A percentile compares a stretch with the other conserved stretches of the same genome.
These are phyloP conservation scores for Plasmodium inui DNA, from an alignment of 169 alveolate genomes.

Conservation along the genomic window DNA sequence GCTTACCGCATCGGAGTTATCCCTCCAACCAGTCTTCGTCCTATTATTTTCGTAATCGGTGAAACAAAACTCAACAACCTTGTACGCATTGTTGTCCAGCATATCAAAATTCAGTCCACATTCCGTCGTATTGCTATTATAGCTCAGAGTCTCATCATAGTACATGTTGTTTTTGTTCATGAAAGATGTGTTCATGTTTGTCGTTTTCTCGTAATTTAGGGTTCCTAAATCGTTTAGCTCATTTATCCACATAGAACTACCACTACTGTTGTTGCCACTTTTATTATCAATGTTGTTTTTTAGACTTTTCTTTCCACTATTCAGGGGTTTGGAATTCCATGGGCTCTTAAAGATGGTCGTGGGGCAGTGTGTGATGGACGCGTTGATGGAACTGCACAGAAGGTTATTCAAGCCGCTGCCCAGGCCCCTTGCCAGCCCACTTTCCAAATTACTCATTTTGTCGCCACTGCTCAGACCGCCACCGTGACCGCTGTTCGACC, in stretches of 20 bases:
- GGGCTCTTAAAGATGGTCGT: slow-evolving; percentile 20
- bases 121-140: slow-evolving; percentile 57
- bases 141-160: slow-evolving; percentile 53
- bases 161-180: slow-evolving; percentile 9
- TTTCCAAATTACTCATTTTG: background rate
- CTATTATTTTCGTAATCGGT: slow-evolving; percentile 66
- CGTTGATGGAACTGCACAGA: slow-evolving; percentile 23
- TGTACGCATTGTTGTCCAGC: slow-evolving; percentile 57
- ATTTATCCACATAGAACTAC: slow-evolving; percentile 28
- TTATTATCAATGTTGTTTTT: slow-evolving; percentile 35
- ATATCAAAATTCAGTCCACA: slow-evolving; percentile 62
- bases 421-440: background rate
- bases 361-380: slow-evolving; percentile 20
- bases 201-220: slow-evolving; percentile 6
- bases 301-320: slow-evolving; percentile 8
- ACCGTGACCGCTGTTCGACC: slow-evolving; percentile 14
- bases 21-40: slow-evolving; percentile 20
- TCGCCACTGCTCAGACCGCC: background rate
- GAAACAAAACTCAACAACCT: slow-evolving; percentile 67
- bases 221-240: slow-evolving; percentile 25
- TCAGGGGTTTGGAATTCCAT: slow-evolving; percentile 19
- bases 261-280: background rate
- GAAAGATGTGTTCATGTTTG: background rate
- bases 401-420: slow-evolving; percentile 26
- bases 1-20: background rate